These are phyloP conservation scores for Chrysanthemum lavandulifolium DNA, from an alignment of 129 eudicot species.

Conservation along the genomic window DNA sequence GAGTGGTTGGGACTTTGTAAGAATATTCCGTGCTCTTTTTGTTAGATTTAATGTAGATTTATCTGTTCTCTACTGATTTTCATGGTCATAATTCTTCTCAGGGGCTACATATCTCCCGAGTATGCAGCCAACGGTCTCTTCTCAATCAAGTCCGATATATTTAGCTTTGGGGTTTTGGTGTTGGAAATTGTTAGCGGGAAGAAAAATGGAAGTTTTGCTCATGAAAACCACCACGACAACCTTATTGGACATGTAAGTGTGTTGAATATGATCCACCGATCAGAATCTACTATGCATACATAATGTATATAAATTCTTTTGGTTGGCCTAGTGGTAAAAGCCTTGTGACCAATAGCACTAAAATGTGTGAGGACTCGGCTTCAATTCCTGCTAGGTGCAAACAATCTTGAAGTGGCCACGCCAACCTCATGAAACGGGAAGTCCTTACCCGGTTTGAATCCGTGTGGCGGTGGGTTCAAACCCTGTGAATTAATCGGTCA, in stretches of 20 bases:
- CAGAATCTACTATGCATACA: not conserved
- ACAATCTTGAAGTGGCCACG: too few species aligned
- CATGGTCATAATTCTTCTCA: conserved; percentile 14
- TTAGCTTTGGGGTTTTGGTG: conserved; percentile 40
- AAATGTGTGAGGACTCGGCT: too few species aligned
- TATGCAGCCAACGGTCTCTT: conserved; percentile 39
- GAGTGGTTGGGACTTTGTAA: conserved; percentile 59
- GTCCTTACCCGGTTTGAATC: too few species aligned
- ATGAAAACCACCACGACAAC: conserved; percentile 30
- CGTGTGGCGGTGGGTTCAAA: too few species aligned
- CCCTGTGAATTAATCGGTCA: too few species aligned
- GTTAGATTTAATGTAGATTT: not conserved
- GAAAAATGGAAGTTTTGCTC: conserved; percentile 35
- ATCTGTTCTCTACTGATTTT: not conserved
- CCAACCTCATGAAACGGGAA: too few species aligned
- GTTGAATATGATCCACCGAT: not conserved
- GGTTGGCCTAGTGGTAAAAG: too few species aligned
- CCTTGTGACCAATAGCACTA: too few species aligned
- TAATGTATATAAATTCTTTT: too few species aligned
- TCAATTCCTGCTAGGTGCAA: too few species aligned
- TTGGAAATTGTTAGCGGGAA: conserved; percentile 43
- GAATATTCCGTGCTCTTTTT: conserved; percentile 5
- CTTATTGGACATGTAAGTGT: conserved; percentile 43
- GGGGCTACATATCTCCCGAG: conserved; percentile 47
- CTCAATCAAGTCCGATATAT: conserved; percentile 39